Evolutionary conservation across 83 land plant genomes (phyloP).

Genomic region (Isoetes engelmannii): DNA sequence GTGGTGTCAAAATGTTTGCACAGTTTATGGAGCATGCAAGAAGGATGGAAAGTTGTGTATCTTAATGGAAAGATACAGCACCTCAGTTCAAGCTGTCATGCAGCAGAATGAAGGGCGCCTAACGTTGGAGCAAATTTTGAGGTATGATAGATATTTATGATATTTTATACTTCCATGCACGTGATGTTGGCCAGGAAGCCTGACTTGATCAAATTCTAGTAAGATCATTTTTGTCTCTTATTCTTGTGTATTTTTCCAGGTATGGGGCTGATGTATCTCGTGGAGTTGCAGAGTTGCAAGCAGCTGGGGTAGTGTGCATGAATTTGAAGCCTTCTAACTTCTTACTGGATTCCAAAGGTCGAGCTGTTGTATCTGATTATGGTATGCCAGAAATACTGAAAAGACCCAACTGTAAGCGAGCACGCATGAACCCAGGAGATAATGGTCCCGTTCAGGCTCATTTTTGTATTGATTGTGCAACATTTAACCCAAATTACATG

Average conservation of each 20-base stretch:
- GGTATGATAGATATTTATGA: conserved; percentile 31
- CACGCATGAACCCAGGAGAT: conserved; percentile 37
- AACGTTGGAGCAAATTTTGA: conserved; percentile 81
- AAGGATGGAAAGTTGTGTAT: conserved; percentile 61
- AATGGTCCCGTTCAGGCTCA: conserved; percentile 44
- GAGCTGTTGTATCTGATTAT: conserved; percentile 88
- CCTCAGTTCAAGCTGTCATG: conserved; percentile 71
- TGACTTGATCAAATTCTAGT: background rate
- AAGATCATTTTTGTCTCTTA: background rate
- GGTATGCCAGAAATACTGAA: conserved; percentile 77
- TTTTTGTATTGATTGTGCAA: conserved; percentile 83
- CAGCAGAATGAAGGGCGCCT: conserved; percentile 79
- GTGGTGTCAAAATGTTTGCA: conserved; percentile 93
- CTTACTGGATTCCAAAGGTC: conserved; percentile 65
- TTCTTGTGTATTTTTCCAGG: conserved; percentile 27
- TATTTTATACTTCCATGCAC: background rate
- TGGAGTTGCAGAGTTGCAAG: conserved; percentile 96
- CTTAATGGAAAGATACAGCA: conserved; percentile 65
- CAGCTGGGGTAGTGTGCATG: conserved; percentile 88
- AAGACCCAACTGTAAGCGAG: conserved; percentile 59
- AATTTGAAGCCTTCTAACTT: conserved; percentile 87
- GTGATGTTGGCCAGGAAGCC: background rate
- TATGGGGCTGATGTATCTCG: conserved; percentile 93
- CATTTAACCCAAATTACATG: conserved; percentile 75
- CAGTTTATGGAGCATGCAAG: conserved; percentile 59